A percentile compares a stretch with the other conserved stretches of the same genome.
Conservation (phyloP, 371 early-diverging fungal species). For the Racocetra persica region DNA sequence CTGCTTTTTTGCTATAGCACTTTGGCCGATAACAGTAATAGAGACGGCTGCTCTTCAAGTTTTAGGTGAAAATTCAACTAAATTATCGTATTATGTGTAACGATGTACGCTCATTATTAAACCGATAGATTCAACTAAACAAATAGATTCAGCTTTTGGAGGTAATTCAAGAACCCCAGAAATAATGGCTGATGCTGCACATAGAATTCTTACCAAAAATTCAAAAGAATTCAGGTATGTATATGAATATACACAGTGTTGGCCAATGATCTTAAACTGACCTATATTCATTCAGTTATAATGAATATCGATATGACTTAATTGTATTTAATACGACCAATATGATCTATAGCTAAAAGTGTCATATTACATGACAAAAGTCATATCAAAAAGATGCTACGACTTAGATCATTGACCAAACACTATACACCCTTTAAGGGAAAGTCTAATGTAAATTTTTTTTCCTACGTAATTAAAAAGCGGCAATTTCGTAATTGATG, state of each 20-base stretch:
- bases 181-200: constrained; percentile 88
- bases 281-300: background rate
- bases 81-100: too few relatives aligned
- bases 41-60: constrained; percentile 76
- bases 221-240: constrained; percentile 56
- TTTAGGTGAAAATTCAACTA: constrained; percentile 47
- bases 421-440: too few relatives aligned
- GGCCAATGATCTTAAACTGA: background rate
- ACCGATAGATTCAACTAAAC: constrained; percentile 33
- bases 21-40: constrained; percentile 84
- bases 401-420: too few relatives aligned
- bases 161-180: constrained; percentile 60
- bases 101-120: too few relatives aligned
- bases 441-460: too few relatives aligned
- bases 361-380: too few relatives aligned
- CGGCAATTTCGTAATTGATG: constrained; percentile 82
- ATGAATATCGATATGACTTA: too few relatives aligned
- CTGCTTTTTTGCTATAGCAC: constrained; percentile 49
- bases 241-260: background rate
- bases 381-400: too few relatives aligned
- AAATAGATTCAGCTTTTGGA: constrained; percentile 41
- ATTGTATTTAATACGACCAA: too few relatives aligned
- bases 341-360: too few relatives aligned
- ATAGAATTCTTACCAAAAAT: constrained; percentile 63
- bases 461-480: constrained; percentile 40